Conservation (phyloP, 441 rosid genomes). For the Bocquillonia castaneifolia region DNA sequence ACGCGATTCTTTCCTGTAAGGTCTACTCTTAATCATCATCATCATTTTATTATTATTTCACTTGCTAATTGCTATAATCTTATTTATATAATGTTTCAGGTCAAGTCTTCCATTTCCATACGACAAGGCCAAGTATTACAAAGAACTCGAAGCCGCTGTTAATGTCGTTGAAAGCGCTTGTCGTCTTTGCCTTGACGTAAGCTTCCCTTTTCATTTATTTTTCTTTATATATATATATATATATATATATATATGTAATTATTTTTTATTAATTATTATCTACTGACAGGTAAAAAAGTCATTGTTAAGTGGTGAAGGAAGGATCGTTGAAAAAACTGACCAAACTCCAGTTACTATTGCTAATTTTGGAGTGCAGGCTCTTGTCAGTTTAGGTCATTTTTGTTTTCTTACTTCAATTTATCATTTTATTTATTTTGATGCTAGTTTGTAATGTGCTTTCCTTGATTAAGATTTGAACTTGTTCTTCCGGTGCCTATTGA, state of each 20-base stretch:
- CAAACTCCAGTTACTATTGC: constrained; percentile 81
- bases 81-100: constrained; percentile 29
- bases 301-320: constrained; percentile 41
- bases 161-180: constrained; percentile 78
- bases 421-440: background rate
- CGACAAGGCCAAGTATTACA: constrained; percentile 54
- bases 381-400: constrained; percentile 62
- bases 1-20: constrained; percentile 42
- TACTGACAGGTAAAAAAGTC: constrained; percentile 52
- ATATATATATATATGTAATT: too few relatives aligned
- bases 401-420: background rate
- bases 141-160: constrained; percentile 70
- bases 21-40: constrained; percentile 34
- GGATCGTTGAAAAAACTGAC: constrained; percentile 69
- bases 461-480: background rate
- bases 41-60: background rate
- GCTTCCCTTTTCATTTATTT: background rate
- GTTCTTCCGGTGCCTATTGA: background rate
- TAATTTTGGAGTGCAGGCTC: constrained; percentile 91
- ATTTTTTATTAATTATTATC: background rate
- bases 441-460: background rate
- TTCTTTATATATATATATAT: too few relatives aligned
- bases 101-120: constrained; percentile 57
- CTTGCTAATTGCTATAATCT: background rate
- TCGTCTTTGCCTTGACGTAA: constrained; percentile 71